Conservation (phyloP, 2,329 filamentous ascomycete species). For the Claviceps africana region DNA sequence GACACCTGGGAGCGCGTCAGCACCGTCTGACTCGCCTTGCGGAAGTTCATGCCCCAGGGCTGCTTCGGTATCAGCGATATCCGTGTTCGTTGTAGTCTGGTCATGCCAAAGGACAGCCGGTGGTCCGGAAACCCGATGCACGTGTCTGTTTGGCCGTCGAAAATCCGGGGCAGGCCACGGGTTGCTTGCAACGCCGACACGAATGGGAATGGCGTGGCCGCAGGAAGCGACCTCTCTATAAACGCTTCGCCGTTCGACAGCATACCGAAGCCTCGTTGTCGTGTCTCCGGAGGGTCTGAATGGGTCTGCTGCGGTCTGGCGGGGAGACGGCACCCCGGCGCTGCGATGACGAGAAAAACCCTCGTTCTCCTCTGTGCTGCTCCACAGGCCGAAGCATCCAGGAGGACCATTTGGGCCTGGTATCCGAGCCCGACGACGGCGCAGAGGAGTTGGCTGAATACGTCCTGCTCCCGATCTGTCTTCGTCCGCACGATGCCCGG, state of each 20-base stretch:
- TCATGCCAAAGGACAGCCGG: conserved; percentile 30
- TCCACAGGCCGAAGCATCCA: conserved; percentile 58
- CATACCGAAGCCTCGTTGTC: conserved; percentile 33
- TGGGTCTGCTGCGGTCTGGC: conserved; percentile 46
- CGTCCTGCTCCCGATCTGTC: conserved; percentile 38
- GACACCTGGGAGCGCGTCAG: conserved; percentile 16
- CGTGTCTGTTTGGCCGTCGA: conserved; percentile 44
- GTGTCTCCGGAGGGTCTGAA: conserved; percentile 32
- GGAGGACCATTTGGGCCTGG: conserved; percentile 51
- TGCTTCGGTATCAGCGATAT: conserved; percentile 44
- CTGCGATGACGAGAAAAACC: conserved; percentile 58
- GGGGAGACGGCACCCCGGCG: conserved; percentile 47
- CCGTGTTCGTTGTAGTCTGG: conserved; percentile 26
- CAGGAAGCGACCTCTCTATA: conserved; percentile 29
- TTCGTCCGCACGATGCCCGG: conserved; percentile 43
- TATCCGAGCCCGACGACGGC: conserved; percentile 65
- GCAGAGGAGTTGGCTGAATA: conserved; percentile 61
- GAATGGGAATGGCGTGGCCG: conserved; percentile 44
- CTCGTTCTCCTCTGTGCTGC: conserved; percentile 51
- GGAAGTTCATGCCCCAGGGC: conserved; percentile 41
- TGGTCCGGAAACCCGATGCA: conserved; percentile 59
- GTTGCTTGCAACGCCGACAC: conserved; percentile 40
- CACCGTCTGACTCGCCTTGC: conserved; percentile 27
- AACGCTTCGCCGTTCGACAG: conserved; percentile 47
- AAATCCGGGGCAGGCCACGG: conserved; percentile 46